Evolutionary conservation across 1,139 yeast genomes (phyloP), one percentile per base, ranked within the genome.

Genomic region (Diutina sp.): DNA sequence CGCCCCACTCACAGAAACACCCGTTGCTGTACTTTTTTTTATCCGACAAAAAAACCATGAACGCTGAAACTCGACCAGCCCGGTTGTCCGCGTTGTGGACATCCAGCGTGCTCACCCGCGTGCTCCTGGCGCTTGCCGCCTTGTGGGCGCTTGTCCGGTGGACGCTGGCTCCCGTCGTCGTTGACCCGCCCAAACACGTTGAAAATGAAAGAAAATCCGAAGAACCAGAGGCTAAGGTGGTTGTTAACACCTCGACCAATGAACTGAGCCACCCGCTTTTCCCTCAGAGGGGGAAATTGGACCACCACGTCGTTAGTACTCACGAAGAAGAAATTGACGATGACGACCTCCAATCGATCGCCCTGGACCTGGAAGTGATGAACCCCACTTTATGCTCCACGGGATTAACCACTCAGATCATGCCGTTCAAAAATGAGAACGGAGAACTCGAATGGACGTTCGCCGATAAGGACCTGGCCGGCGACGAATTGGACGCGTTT

Each of bases 391-490:
- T 50, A 3, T 82, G 87, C 63, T 77, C 85, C 29, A 80, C 84
- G 8, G 74, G 76, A 6, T 62, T 71, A 45, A 72, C 80, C 48
- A 72, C 83, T 2, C 70, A 78, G 56, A 70, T 79, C 46, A 68
- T 79, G 28, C 83, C 85, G 6, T 72, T 76, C 60, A 80, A 78
- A 56, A 80, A 80, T 62, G 69, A 68, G 12, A 71, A 74, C 47
- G 87, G 87, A 3, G 83, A 80, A 61, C 72, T 82, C 18, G 84
- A 80, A 59, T 83, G 85, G 83, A 76, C 76, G 9, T 72, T 82
- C 58, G 72, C 81, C 16, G 82, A 79, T 44, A 78, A 73, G 55
- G 58, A 60, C 29, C 57, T 60, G 9, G 62, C 66, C 2, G 69
- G 67, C 11, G 58, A 62, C 52, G 72, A 67, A 58, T 62, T 69